These are phyloP conservation scores for Amyloporia xantha DNA, from an alignment of 768 basidiomycete genomes.

Conservation along the genomic window DNA sequence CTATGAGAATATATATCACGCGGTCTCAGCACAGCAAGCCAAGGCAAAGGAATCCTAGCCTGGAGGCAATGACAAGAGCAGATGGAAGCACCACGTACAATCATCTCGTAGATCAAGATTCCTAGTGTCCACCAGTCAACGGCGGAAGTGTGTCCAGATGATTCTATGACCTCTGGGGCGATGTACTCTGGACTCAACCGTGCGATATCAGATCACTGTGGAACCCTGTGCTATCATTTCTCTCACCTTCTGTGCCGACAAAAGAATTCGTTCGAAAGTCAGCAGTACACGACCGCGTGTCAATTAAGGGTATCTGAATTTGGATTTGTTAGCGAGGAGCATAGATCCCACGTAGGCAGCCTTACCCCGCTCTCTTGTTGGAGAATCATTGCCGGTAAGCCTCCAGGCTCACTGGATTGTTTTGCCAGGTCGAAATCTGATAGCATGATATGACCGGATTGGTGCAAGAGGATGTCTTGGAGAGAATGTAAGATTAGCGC, in stretches of 20 bases:
- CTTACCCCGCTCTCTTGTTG: conserved; percentile 85
- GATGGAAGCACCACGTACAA: conserved; percentile 50
- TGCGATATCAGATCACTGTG: neutral
- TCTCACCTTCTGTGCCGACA: conserved; percentile 93
- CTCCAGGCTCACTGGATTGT: conserved; percentile 81
- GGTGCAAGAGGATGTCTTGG: conserved; percentile 87
- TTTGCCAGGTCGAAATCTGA: conserved; percentile 99
- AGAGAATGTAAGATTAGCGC: conserved; percentile 13
- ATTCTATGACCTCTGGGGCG: conserved; percentile 96
- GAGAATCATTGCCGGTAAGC: conserved; percentile 82
- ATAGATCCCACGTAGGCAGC: conserved; percentile 16
- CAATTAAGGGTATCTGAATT: conserved; percentile 78
- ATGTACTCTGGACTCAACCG: conserved; percentile 76
- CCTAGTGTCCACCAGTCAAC: conserved; percentile 99
- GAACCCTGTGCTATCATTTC: neutral
- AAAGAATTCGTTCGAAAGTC: conserved; percentile 99
- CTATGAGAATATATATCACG: conserved; percentile 32
- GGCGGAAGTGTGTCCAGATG: conserved; percentile 93
- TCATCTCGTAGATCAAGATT: conserved; percentile 98
- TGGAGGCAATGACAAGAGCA: neutral
- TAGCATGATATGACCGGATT: conserved; percentile 98
- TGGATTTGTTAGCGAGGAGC: conserved; percentile 9
- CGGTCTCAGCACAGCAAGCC: neutral
- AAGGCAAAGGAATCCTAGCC: neutral
- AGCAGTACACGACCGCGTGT: conserved; percentile 95